These are phyloP conservation scores for Ganoderma resinaceum DNA, from an alignment of 1,284 basidiomycete species.

Conservation along the genomic window DNA sequence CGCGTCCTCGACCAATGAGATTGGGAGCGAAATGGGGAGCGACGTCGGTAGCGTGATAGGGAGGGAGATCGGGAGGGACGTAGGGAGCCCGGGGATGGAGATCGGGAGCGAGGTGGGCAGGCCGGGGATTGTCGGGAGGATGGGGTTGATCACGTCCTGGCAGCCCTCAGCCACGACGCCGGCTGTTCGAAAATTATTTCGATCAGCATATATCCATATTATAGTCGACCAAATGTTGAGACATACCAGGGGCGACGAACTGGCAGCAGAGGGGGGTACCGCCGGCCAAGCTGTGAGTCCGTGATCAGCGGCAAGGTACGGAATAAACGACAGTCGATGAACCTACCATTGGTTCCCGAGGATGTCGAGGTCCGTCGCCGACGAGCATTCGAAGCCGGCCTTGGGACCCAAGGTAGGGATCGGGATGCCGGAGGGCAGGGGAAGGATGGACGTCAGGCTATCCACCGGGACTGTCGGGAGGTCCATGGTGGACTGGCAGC, in stretches of 20 bases:
- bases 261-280: conserved; percentile 27
- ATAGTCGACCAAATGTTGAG: background rate
- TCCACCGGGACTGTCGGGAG: conserved; percentile 14
- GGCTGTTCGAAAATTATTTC: background rate
- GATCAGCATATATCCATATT: background rate
- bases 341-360: conserved; percentile 27
- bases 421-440: conserved; percentile 14
- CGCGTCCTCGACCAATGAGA: background rate
- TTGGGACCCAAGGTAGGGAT: conserved; percentile 28
- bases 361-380: conserved; percentile 13
- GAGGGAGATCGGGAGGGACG: conserved; percentile 2
- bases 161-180: conserved; percentile 16
- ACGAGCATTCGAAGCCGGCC: conserved; percentile 19
- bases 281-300: conserved; percentile 13
- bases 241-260: conserved; percentile 14
- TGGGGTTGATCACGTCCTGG: conserved; percentile 10
- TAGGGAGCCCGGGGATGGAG: conserved; percentile 3
- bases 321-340: fast-evolving
- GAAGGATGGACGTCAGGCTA: conserved; percentile 15
- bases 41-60: conserved; percentile 3
- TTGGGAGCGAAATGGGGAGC: conserved; percentile 6
- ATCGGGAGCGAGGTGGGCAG: conserved; percentile 8
- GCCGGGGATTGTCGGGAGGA: conserved; percentile 8
- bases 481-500: conserved; percentile 24
- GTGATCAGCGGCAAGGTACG: background rate